Conservation (phyloP, 768 basidiomycete genomes). For the Psilocybe sp. region DNA sequence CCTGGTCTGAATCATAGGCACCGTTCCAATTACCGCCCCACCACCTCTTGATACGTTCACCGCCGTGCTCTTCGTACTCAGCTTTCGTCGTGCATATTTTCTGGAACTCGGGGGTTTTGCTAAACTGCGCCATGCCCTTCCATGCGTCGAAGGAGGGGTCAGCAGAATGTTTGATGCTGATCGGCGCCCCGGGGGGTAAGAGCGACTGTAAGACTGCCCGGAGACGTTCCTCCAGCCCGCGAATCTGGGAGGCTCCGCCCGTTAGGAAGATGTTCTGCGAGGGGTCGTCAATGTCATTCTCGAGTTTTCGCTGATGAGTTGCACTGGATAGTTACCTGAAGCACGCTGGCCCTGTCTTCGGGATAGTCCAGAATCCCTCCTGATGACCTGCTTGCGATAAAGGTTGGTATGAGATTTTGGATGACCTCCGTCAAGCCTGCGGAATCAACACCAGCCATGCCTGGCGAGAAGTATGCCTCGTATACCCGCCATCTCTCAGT, state of each 20-base stretch:
- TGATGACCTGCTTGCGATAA: conserved; percentile 19
- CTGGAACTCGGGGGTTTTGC: conserved; percentile 51
- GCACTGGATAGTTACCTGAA: conserved; percentile 51
- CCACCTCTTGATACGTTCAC: conserved; percentile 85
- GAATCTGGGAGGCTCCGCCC: conserved; percentile 75
- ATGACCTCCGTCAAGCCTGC: conserved; percentile 93
- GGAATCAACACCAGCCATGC: conserved; percentile 93
- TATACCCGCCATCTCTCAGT: conserved; percentile 88
- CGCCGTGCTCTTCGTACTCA: conserved; percentile 90
- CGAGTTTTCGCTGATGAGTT: background rate
- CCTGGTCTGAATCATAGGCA: conserved; percentile 6
- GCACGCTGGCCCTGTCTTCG: conserved; percentile 66
- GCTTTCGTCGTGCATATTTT: conserved; percentile 61
- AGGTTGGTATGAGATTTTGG: conserved; percentile 64
- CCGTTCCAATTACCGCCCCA: conserved; percentile 90
- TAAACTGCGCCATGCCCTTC: conserved; percentile 87
- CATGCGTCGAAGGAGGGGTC: conserved; percentile 81
- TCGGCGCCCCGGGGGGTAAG: conserved; percentile 76
- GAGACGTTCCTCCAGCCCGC: conserved; percentile 65
- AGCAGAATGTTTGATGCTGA: conserved; percentile 59
- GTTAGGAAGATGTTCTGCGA: conserved; percentile 88
- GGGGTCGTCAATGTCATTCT: background rate
- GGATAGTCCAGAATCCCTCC: conserved; percentile 48
- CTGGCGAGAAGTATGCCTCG: conserved; percentile 90
- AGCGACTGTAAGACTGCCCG: conserved; percentile 78